Evolutionary conservation across 129 eudicot genomes (phyloP), one percentile per base, ranked within the genome.

Genomic region (Centrapalus pauciflorus): DNA sequence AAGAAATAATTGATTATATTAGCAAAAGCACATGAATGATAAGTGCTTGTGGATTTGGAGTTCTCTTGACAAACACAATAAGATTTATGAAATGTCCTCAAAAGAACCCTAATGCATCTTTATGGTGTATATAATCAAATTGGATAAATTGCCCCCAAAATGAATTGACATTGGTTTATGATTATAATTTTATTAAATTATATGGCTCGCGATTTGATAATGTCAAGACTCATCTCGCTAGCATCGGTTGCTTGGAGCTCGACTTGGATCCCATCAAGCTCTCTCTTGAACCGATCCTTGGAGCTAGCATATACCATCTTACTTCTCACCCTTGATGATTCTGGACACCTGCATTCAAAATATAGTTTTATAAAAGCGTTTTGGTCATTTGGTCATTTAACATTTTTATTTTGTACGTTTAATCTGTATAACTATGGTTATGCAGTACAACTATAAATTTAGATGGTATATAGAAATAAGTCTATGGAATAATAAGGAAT

Each of bases 241-340:
- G 77, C 77, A n/a, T 81, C 80, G 23, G 82, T 81, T 62, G 82
- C 82, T 57, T 81, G 86, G 30, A 81, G 59, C 48, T 81, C 82
- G 5, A 77, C 41, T 69, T 81, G 82, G 69, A 81, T 72, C 51
- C 86, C 82, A 29, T 81, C 85, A 4, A 81, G 79, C 62, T 81
- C 81, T 60, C 81, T 71, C 75, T 80, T 80, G 70, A 80, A 76
- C 68, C 77, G 69, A 29, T 81, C 86, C 41, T 82, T 82, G 0
- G 87, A 73, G 54, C 83, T 77, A 0, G 80, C 87, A 55, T 82
- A 77, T 65, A 77, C 55, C 87, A 82, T 82, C 69, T 77, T 77
- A 64, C 76, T 81, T 81, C 86, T 77, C 64, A 77, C 81, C 73
- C 64, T 72, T 63, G 85, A 67, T 65, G 82, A 52, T 20, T 81